Base-by-base conservation (phyloP, 176 grass and related monocot genomes). In the Saccharum spontaneum region DNA sequence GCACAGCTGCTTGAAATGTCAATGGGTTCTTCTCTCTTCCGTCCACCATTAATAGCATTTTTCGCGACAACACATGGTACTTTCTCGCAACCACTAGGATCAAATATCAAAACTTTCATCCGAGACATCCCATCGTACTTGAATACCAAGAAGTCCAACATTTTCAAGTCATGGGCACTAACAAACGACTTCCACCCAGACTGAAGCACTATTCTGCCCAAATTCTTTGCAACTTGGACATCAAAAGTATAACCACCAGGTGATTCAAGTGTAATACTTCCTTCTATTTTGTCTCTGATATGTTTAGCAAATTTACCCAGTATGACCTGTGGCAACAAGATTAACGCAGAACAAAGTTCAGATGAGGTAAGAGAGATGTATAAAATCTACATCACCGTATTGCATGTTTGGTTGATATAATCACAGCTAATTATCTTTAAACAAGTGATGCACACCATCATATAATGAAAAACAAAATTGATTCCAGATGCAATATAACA, bases 171-270 rank as follows among this genome's bases (percentile, higher is more conserved):
- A 64, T 94, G 79, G 39, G 54, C 55, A 46, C 18, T 41, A 52
- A 40, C 81, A 79, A 90, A 94, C 0, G 49, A 15, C 3, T 68
- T 22, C 87, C 90, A 94, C 49, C 92, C 92, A 34, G 48, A 67
- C 31, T 89, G 80, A 64, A 87, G 52, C 31, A 23, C 24, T 33
- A 86, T 16, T 34, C 65, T 61, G 23, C 23, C 23, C 9, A 36
- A n/a, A 14, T 31, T 71, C 22, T 44, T 45, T 23, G 59, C 75
- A 22, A 88, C 26, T 31, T 80, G 37, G 39, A 83, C 62, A 13
- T 77, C 17, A 24, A 71, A 77, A 60, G 52, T 60, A n/a, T 38
- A 36, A 40, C 75, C 75, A 16, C 33, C 22, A 3, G 1, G 20
- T 23, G 74, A 38, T 39, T 77, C 50, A 39, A 77, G 18, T 0